Evolutionary conservation across 768 basidiomycete species (phyloP).

Genomic region (Cystobasidium ongulense): DNA sequence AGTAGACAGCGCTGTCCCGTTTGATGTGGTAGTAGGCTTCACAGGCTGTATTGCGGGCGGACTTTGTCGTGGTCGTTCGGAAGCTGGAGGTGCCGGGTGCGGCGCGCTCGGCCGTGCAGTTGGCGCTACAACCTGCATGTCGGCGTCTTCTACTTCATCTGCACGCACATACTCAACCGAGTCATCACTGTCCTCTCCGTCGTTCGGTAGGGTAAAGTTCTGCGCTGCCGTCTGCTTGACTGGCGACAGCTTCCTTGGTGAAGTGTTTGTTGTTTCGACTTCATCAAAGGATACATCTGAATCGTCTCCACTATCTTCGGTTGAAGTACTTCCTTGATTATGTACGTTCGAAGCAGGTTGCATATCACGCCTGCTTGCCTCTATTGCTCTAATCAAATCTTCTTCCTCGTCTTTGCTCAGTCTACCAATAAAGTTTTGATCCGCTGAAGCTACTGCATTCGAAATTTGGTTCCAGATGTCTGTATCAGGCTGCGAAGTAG

Average conservation of each 20-base stretch:
- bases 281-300: constrained; percentile 39
- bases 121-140: too few relatives aligned
- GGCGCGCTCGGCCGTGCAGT: neutral
- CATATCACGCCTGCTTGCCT: constrained; percentile 1
- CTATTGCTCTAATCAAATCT: constrained; percentile 20
- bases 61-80: neutral
- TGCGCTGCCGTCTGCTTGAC: neutral
- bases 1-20: neutral
- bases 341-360: neutral
- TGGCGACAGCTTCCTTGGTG: neutral
- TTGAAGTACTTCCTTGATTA: neutral
- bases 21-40: too few relatives aligned
- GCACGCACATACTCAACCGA: constrained; percentile 39
- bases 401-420: constrained; percentile 4
- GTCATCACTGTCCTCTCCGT: constrained; percentile 37
- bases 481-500: neutral
- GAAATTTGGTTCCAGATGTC: neutral
- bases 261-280: constrained; percentile 18
- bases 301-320: constrained; percentile 33
- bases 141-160: neutral
- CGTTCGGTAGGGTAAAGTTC: neutral
- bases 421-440: neutral
- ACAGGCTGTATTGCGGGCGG: too few relatives aligned
- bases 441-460: neutral
- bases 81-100: neutral